Conservation (phyloP, 345 rosid species). For the Citrus glauca region DNA sequence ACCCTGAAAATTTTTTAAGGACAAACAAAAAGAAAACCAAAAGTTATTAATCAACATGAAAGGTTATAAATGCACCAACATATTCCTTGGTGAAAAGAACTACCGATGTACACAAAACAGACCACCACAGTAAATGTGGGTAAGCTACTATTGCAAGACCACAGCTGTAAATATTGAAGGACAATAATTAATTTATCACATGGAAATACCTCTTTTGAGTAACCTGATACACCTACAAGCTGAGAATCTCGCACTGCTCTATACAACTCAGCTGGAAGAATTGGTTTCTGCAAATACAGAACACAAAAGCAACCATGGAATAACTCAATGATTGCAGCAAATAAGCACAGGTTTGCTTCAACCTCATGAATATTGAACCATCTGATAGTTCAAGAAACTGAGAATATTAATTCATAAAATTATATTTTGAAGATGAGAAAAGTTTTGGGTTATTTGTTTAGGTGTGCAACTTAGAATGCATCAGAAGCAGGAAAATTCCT, state of each 20-base stretch:
- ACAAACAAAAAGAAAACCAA: neutral
- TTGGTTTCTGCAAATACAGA: conserved; percentile 62
- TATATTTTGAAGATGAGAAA: conserved; percentile 1
- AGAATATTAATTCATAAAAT: neutral
- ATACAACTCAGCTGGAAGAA: conserved; percentile 72
- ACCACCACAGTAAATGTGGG: neutral
- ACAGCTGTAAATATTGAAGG: neutral
- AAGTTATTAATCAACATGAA: conserved; percentile 3
- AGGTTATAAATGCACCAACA: neutral
- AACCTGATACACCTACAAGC: conserved; percentile 89
- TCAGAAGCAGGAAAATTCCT: too few relatives aligned
- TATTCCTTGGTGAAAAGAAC: neutral
- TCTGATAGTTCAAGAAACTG: neutral
- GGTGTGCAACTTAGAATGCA: neutral
- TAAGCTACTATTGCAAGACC: neutral
- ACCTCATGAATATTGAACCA: neutral
- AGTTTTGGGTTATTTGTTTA: neutral
- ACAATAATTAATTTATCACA: conserved; percentile 16
- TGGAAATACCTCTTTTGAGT: conserved; percentile 62
- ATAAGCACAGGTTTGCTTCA: conserved; percentile 8
- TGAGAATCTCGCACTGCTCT: conserved; percentile 88
- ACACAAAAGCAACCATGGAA: neutral
- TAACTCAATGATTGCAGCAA: conserved; percentile 7
- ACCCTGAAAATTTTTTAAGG: conserved; percentile 48
- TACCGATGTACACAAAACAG: neutral